Evolutionary conservation across 2,329 filamentous ascomycete genomes (phyloP).

Genomic region (Phyllosticta citrichinensis): DNA sequence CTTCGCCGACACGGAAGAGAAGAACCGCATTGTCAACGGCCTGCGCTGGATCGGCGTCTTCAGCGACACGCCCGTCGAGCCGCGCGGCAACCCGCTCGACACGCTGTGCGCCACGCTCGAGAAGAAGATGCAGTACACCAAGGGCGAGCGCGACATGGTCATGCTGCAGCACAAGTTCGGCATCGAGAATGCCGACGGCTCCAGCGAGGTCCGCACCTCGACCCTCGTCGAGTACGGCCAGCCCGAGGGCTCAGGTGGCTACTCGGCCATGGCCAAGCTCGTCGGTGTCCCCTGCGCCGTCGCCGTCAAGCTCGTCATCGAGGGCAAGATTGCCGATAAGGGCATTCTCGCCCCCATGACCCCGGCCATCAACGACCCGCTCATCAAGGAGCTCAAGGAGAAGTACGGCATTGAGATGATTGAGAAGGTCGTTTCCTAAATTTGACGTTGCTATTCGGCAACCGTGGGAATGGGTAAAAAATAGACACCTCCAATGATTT

Average conservation of each 20-base stretch:
- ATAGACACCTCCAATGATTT: not conserved
- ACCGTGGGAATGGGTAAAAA: not conserved
- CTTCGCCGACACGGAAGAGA: slow-evolving; percentile 60
- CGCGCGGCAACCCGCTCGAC: slow-evolving; percentile 72
- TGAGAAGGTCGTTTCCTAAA: slow-evolving; percentile 48
- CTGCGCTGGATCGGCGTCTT: slow-evolving; percentile 64
- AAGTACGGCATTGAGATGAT: slow-evolving; percentile 64
- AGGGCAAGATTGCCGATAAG: slow-evolving; percentile 62
- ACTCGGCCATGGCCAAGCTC: slow-evolving; percentile 73
- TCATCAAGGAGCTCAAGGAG: slow-evolving; percentile 70
- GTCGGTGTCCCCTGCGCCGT: slow-evolving; percentile 68
- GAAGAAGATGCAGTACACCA: slow-evolving; percentile 81
- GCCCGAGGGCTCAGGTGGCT: slow-evolving; percentile 60
- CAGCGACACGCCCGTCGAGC: slow-evolving; percentile 57
- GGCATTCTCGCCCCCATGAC: slow-evolving; percentile 71
- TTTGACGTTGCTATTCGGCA: not conserved
- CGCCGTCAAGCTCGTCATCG: slow-evolving; percentile 66
- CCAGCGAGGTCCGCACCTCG: slow-evolving; percentile 64
- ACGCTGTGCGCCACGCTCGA: slow-evolving; percentile 84
- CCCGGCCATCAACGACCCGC: slow-evolving; percentile 57
- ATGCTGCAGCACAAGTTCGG: slow-evolving; percentile 73
- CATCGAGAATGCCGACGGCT: slow-evolving; percentile 73
- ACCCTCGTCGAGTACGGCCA: slow-evolving; percentile 78
- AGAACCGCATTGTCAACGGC: slow-evolving; percentile 58
- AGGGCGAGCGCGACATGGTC: slow-evolving; percentile 75